Evolutionary conservation across 2,329 filamentous ascomycete species (phyloP), one percentile per base, ranked within the genome.

Genomic region (Stagonosporopsis vannaccii): DNA sequence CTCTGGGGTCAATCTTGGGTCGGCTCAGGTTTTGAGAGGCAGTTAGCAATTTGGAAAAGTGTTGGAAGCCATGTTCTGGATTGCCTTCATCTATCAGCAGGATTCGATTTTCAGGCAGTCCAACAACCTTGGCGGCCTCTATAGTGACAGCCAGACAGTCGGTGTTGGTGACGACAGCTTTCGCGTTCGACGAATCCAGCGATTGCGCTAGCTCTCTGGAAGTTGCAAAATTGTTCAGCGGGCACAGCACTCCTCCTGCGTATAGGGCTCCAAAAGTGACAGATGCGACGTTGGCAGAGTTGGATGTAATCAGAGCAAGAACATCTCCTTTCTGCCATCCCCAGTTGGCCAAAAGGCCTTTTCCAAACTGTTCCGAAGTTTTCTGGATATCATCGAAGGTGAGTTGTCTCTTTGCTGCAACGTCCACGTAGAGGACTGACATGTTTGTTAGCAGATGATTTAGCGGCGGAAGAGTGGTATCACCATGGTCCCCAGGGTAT

Each of bases 171-270:
- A 39, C 36, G 6, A 39, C 3, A 6, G 36, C 36, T 39, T 22
- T 39, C 6, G 36, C 36, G 19, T 15, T 23, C 12, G 36, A 39
- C 2, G 19, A 19, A 6, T 39, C 23, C 36, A 39, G 15, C 3
- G 19, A 39, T 23, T 44, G 47, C 1, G 47, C 59, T 9, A 70
- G 52, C 44, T 70, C 64, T 6, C 56, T 61, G 15, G 49, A 55
- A 26, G 52, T 56, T 25, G 62, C 69, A 25, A 52, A 54, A 20
- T 57, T 41, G 33, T 67, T 68, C 2, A 65, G 23, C 2, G 66
- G 64, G 30, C 56, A 65, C 19, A 64, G 62, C 3, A 68, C 54
- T 1, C 66, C 67, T 22, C 65, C 68, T 9, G 59, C 56, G n/a
- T 53, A 58, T 23, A 66, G 51, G 0, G 46, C 52, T 3, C 67